Percentiles rank a stretch among this genome's conserved stretches.
phyloP scores from a whole-genome alignment of 495 filamentous ascomycete genomes.

The Penicillium verhagenii region DNA sequence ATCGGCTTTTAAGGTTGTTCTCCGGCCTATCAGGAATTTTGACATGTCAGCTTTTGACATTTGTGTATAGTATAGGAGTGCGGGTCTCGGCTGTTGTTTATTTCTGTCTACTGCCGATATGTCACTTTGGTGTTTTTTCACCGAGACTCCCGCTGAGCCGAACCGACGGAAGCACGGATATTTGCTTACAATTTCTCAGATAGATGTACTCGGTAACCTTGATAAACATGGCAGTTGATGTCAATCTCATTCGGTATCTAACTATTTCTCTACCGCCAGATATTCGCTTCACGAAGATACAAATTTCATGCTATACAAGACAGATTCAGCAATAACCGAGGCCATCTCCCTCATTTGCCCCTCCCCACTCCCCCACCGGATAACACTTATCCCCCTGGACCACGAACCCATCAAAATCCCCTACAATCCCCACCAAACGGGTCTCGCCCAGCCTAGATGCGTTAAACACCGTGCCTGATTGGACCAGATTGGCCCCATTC shows the following conservation, averaged over 20 bases:
- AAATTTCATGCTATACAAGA: too few species aligned
- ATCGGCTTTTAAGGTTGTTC: too few species aligned
- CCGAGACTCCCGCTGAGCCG: not conserved
- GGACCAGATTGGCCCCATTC: not conserved
- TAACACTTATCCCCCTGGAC: not conserved
- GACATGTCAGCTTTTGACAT: too few species aligned
- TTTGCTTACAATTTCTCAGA: too few species aligned
- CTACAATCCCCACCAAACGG: not conserved
- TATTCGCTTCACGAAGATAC: not conserved
- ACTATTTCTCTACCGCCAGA: not conserved
- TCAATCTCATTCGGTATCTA: not conserved
- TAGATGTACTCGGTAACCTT: too few species aligned
- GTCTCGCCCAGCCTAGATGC: not conserved
- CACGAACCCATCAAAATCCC: not conserved
- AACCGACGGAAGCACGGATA: not conserved
- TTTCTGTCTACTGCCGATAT: not conserved
- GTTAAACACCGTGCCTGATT: not conserved
- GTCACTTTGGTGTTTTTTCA: not conserved
- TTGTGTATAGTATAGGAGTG: not conserved
- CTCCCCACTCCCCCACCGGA: constrained; percentile 5
- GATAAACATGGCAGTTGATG: too few species aligned
- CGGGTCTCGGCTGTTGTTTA: not conserved
- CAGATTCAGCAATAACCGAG: too few species aligned
- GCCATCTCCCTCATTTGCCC: not conserved
- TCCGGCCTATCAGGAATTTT: not conserved